Evolutionary conservation across 2,329 filamentous ascomycete species (phyloP).

Genomic region (Fusarium hainanense): DNA sequence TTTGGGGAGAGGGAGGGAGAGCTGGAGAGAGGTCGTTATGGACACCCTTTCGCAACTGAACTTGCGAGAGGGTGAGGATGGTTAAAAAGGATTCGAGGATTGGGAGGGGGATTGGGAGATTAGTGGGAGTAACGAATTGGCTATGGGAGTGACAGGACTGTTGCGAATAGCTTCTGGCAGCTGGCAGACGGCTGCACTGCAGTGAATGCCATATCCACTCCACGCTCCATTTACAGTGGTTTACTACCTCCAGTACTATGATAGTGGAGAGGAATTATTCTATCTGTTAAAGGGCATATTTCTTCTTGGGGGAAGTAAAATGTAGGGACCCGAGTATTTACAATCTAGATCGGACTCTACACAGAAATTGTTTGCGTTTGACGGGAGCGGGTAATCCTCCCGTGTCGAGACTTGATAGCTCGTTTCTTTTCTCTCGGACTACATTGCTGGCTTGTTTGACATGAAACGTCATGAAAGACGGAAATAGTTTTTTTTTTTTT

Average conservation of each 20-base stretch:
- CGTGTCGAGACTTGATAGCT: conserved; percentile 29
- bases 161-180: conserved; percentile 7
- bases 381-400: conserved; percentile 19
- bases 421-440: not conserved
- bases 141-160: conserved; percentile 11
- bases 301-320: not conserved
- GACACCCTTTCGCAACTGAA: conserved; percentile 17
- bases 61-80: conserved; percentile 29
- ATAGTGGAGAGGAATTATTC: no score
- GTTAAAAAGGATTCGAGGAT: conserved; percentile 19
- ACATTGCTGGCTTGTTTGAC: conserved; percentile 15
- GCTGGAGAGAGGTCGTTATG: conserved; percentile 22
- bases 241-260: no score
- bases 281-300: not conserved
- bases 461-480: conserved; percentile 21
- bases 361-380: conserved; percentile 17
- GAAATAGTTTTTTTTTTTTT: conserved; percentile 35
- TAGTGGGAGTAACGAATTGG: not conserved
- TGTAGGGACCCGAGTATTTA: conserved; percentile 34
- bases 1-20: not conserved
- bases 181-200: not conserved
- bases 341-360: conserved; percentile 22
- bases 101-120: not conserved
- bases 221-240: conserved; percentile 2
- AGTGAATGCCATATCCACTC: not conserved